phyloP scores from a whole-genome alignment of 495 filamentous ascomycete species.

The Rusavskia elegans region DNA sequence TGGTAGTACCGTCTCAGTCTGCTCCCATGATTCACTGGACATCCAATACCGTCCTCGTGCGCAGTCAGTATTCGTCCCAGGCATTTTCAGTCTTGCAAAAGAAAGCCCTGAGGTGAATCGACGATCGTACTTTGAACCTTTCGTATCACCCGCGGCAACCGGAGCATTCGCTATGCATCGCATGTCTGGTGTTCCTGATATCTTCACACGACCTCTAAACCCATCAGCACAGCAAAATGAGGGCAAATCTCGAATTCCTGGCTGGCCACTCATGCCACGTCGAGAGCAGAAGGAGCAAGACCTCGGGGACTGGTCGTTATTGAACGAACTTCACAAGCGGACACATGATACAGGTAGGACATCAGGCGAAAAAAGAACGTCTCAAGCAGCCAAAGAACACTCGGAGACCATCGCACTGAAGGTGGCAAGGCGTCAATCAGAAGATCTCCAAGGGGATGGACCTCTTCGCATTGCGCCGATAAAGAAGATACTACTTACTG shows the following conservation, averaged over 20 bases:
- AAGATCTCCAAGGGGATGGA: neutral
- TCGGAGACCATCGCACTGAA: neutral
- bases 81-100: neutral
- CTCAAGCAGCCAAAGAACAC: neutral
- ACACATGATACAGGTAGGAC: neutral
- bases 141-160: slow-evolving; percentile 3
- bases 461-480: slow-evolving; percentile 21
- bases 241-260: neutral
- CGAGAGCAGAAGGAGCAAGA: neutral
- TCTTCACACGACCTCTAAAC: neutral
- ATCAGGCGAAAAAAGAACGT: neutral
- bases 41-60: slow-evolving; percentile 5
- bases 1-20: neutral
- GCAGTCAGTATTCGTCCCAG: slow-evolving; percentile 3
- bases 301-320: neutral
- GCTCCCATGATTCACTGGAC: slow-evolving; percentile 7
- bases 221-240: neutral
- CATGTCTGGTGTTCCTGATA: neutral
- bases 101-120: neutral
- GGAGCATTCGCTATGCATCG: neutral
- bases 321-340: neutral
- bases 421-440: neutral
- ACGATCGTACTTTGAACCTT: neutral
- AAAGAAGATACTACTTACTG: slow-evolving; percentile 46
- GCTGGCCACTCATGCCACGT: neutral